Evolutionary conservation across 257 asterid genomes (phyloP), one percentile per base, ranked within the genome.

Genomic region (Solanum ossicruentum): DNA sequence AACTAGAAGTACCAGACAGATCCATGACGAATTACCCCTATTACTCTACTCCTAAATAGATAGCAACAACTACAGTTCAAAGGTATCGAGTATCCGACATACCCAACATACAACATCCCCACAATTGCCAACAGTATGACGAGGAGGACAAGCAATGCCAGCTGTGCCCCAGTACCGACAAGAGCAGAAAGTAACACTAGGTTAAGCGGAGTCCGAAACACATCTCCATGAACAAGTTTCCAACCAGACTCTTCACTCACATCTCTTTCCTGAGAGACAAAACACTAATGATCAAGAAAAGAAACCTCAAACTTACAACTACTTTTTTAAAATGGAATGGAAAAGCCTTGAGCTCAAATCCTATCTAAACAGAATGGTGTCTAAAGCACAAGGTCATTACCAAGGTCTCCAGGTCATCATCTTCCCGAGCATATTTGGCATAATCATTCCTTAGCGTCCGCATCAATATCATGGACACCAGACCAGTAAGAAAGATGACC

Each of bases 381-480:
- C 45, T 45, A n/a, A 54, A 78, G 11, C 83, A 78, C 49, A 54
- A 66, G 80, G 20, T 28, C 16, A 78, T 86, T 94, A 96, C 99
- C 99, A 96, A 93, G 80, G 97, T 90, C 87, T 96, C 99, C 21
- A 96, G 91, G 88, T 96, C 99, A 89, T 96, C 99, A 91, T 96
- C 99, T 85, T 96, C 99, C 83, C 99, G 94, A 86, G 99, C 99
- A 92, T 96, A 96, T 85, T 96, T 96, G 21, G 99, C 99, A 85
- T 96, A 96, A 90, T 96, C 99, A n/a, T 96, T 94, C 79, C 99
- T 93, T 58, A 96, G 91, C 55, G 99, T 96, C 52, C 98, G 96
- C 98, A 96, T 94, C 87, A 96, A 89, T 87, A 96, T 96, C 99
- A 96, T 96, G 10, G 99, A 96, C 60, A 96, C 99, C 92, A 96